Base-by-base conservation (phyloP, 495 filamentous ascomycete species). In the Ascodesmis nigricans region DNA sequence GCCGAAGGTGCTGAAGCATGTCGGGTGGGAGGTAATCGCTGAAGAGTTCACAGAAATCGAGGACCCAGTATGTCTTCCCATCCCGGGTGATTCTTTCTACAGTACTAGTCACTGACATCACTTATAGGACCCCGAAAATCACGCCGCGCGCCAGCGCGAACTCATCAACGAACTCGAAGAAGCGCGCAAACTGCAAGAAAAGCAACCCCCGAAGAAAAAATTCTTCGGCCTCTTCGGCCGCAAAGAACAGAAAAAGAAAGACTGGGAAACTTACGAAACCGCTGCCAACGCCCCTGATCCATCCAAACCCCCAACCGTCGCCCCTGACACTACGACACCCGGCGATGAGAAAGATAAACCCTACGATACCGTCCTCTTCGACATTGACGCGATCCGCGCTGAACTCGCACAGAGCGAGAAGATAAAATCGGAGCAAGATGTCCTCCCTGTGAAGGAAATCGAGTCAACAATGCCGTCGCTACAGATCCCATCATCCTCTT, bases 21-120 rank as follows among this genome's bases (percentile, higher is more conserved):
- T 81, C 8, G 84, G 83, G 19, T 99, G 82, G 80, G 55, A 75
- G 30, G 76, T 95, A 1, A 67, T 87, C 42, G 78, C 73, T 38
- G 83, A 92, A 36, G 90, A 95, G 49, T 99, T 99, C 50, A 70
- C 73, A 1, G 87, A 99, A 53, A 95, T 99, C 33, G 84, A 95
- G 45, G 90, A 97, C 42, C 81, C 90, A 1, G 40, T 34, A 40
- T 17, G 31, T 25, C n/a, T 25, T 22, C 16, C 19, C 3, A 8
- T 10, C 10, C 11, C 4, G 11, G 27, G 11, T 11, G 10, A 14
- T 42, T 39, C 27, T 20, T 20, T 11, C 13, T 30, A n/a, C n/a
- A n/a, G n/a, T n/a, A n/a, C n/a, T n/a, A 24, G 7, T 10, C 33
- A 16, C 9, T 23, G 16, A 20, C 17, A 38, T 13, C 16, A n/a